Conservation (phyloP, 2,329 filamentous ascomycete genomes). For the Fusarium concolor region DNA sequence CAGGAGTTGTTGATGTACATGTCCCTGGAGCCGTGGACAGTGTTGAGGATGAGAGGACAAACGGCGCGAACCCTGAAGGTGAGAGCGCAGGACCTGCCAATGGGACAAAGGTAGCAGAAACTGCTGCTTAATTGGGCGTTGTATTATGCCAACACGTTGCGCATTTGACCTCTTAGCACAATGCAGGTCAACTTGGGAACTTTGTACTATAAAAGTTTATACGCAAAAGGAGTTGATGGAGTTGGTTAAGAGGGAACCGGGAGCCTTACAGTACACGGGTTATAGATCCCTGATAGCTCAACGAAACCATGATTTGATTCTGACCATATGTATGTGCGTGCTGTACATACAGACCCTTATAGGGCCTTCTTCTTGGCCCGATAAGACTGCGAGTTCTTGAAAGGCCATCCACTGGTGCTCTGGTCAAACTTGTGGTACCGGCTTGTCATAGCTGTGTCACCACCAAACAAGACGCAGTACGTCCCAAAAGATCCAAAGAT, state of each 20-base stretch:
- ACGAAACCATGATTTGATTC: slow-evolving; percentile 31
- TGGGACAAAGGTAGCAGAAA: slow-evolving; percentile 14
- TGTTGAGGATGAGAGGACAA: slow-evolving; percentile 39
- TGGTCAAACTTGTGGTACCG: slow-evolving; percentile 54
- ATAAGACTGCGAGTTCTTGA: slow-evolving; percentile 54
- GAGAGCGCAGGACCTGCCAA: slow-evolving; percentile 19
- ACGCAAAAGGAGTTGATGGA: slow-evolving; percentile 43
- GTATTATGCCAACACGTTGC: not conserved
- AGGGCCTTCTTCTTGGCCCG: slow-evolving; percentile 54
- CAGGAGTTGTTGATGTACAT: slow-evolving; percentile 59
- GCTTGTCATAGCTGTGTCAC: slow-evolving; percentile 53
- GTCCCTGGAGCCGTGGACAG: slow-evolving; percentile 51
- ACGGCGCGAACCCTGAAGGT: slow-evolving; percentile 36
- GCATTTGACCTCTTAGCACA: not conserved
- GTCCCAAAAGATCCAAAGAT: slow-evolving; percentile 67
- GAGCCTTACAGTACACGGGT: slow-evolving; percentile 15
- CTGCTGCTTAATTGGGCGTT: slow-evolving; percentile 3
- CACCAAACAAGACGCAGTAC: slow-evolving; percentile 53
- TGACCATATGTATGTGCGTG: not conserved
- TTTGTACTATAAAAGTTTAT: slow-evolving; percentile 36
- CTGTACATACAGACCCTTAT: slow-evolving; percentile 15
- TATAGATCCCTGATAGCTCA: slow-evolving; percentile 8
- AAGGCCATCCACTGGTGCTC: slow-evolving; percentile 55
- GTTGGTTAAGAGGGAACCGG: slow-evolving; percentile 33
- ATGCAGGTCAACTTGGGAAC: not conserved